phyloP scores from a whole-genome alignment of 306 rosid genomes.

The Fagus sylvatica region DNA sequence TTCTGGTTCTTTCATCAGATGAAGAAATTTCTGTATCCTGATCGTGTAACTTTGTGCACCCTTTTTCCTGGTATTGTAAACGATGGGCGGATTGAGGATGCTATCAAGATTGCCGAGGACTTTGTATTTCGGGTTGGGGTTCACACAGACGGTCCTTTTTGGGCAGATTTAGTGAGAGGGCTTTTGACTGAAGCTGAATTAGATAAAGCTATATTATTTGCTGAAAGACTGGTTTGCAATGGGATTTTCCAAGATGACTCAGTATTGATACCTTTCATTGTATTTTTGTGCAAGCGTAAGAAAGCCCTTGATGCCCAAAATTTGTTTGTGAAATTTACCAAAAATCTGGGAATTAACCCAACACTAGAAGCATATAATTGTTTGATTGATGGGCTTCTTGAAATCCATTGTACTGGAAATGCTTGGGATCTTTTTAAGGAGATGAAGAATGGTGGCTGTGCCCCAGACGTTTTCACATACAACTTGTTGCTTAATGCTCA shows the following conservation, averaged over 20 bases:
- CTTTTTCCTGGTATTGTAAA: slow-evolving; percentile 79
- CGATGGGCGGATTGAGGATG: slow-evolving; percentile 63
- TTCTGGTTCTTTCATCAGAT: slow-evolving; percentile 94
- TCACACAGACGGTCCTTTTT: slow-evolving; percentile 47
- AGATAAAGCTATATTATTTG: slow-evolving; percentile 58
- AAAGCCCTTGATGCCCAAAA: slow-evolving; percentile 64
- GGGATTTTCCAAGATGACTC: slow-evolving; percentile 64
- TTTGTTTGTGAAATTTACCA: slow-evolving; percentile 67
- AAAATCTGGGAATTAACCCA: slow-evolving; percentile 56
- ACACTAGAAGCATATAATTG: slow-evolving; percentile 73
- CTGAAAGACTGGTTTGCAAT: slow-evolving; percentile 59
- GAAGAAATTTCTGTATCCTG: slow-evolving; percentile 85
- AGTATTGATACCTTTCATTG: slow-evolving; percentile 63
- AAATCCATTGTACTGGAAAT: slow-evolving; percentile 37
- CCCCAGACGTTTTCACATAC: slow-evolving; percentile 81
- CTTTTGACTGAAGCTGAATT: slow-evolving; percentile 63
- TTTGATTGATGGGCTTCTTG: slow-evolving; percentile 78
- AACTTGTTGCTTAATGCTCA: slow-evolving; percentile 76
- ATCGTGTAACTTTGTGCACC: slow-evolving; percentile 79
- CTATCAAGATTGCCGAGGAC: slow-evolving; percentile 52
- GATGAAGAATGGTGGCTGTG: slow-evolving; percentile 72
- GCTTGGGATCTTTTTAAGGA: slow-evolving; percentile 72
- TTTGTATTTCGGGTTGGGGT: slow-evolving; percentile 47
- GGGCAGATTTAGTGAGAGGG: slow-evolving; percentile 80
- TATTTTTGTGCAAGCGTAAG: slow-evolving; percentile 56